These are phyloP conservation scores for Yarrowia alimentaria DNA, from an alignment of 805 yeast species.

Conservation along the genomic window DNA sequence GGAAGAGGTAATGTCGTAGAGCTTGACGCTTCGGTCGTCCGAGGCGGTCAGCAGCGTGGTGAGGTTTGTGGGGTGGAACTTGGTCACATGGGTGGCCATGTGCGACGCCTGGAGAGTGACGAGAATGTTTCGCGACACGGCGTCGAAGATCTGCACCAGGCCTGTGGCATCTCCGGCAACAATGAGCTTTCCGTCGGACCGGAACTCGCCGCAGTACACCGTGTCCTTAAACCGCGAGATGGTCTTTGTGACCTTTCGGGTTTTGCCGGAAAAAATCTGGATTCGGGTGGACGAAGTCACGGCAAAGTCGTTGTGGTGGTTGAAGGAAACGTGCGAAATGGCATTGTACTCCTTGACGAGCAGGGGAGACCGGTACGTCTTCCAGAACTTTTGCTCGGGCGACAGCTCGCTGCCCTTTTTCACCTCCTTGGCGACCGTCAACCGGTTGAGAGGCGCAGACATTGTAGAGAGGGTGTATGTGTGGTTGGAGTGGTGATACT, in stretches of 20 bases:
- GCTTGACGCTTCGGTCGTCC: constrained; percentile 81
- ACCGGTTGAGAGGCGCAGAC: constrained; percentile 28
- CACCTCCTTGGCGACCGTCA: constrained; percentile 26
- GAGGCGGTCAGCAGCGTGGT: constrained; percentile 82
- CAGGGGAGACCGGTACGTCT: constrained; percentile 80
- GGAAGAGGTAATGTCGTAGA: constrained; percentile 84
- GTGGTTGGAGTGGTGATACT: constrained; percentile 25
- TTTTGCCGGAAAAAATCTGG: constrained; percentile 89
- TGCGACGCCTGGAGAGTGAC: constrained; percentile 79
- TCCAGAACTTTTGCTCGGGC: constrained; percentile 86
- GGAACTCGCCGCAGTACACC: constrained; percentile 86
- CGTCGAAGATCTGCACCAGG: constrained; percentile 83
- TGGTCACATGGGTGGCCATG: constrained; percentile 90
- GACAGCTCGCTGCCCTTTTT: constrained; percentile 24
- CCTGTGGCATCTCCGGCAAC: constrained; percentile 97
- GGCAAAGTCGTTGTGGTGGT: constrained; percentile 73
- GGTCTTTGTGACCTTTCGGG: constrained; percentile 85
- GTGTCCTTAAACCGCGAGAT: constrained; percentile 86
- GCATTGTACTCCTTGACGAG: constrained; percentile 92
- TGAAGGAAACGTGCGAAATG: constrained; percentile 81
- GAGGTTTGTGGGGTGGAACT: constrained; percentile 75
- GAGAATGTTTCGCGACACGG: constrained; percentile 72
- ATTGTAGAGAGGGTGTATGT: neutral
- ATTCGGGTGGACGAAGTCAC: constrained; percentile 88
- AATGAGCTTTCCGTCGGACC: constrained; percentile 85